A percentile compares a stretch with the other conserved stretches of the same genome.
Evolutionary conservation across 1,284 basidiomycete species (phyloP).

Genomic region (Ceratobasidium sp.): DNA sequence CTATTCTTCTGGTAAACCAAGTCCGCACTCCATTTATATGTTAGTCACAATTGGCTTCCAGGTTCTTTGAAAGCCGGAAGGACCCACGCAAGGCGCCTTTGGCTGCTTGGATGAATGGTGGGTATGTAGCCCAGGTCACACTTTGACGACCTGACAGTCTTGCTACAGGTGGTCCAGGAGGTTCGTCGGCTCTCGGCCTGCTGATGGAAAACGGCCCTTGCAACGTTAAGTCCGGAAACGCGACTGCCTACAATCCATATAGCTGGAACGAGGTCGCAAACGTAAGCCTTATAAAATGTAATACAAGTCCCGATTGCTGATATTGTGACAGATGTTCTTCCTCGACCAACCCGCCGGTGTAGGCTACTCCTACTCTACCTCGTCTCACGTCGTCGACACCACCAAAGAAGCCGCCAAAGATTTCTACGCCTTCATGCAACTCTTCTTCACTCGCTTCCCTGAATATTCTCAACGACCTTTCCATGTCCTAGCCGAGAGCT

Average conservation of each 20-base stretch:
- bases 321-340: constrained; percentile 64
- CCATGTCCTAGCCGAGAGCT: constrained; percentile 73
- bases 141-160: not conserved
- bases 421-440: constrained; percentile 67
- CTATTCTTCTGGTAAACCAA: constrained; percentile 26
- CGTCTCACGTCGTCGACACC: constrained; percentile 54
- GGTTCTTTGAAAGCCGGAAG: constrained; percentile 43
- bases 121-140: not conserved
- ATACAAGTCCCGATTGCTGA: too few species aligned
- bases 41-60: not conserved
- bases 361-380: constrained; percentile 71
- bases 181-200: constrained; percentile 29
- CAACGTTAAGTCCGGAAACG: constrained; percentile 63
- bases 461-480: constrained; percentile 55
- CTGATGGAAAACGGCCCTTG: constrained; percentile 66
- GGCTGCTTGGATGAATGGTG: constrained; percentile 40
- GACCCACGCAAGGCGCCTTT: constrained; percentile 36
- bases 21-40: not conserved
- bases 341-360: constrained; percentile 80
- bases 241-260: constrained; percentile 64
- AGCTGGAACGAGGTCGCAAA: constrained; percentile 36
- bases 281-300: not conserved
- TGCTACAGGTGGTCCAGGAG: constrained; percentile 29
- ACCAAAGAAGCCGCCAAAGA: constrained; percentile 50
- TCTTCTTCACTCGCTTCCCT: constrained; percentile 66